Conservation (phyloP, 148 eudicot species). For the Linanthus parryae region DNA sequence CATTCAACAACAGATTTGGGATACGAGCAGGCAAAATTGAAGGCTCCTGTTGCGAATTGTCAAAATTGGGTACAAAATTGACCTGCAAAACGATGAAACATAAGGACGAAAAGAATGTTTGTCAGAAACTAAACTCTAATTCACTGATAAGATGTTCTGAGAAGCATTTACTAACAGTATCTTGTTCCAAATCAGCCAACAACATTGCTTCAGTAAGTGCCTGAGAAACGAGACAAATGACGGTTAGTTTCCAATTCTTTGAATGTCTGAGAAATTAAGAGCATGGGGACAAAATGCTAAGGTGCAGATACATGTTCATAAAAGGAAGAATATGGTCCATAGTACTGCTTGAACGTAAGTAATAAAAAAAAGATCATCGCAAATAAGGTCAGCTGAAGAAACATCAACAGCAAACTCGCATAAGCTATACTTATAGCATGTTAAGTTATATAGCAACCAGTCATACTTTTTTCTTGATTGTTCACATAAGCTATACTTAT, state of each 20-base stretch:
- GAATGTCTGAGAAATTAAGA: no score
- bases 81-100: slow-evolving; percentile 48
- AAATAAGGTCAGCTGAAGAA: background rate
- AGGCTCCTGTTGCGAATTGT: slow-evolving; percentile 91
- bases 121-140: background rate
- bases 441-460: no score
- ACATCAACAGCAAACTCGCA: background rate
- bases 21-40: slow-evolving; percentile 81
- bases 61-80: slow-evolving; percentile 90
- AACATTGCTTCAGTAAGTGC: slow-evolving; percentile 93
- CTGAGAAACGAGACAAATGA: slow-evolving; percentile 55
- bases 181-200: slow-evolving; percentile 84
- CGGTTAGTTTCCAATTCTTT: no score
- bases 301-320: no score
- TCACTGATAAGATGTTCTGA: background rate
- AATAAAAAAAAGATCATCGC: no score
- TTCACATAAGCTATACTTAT: no score
- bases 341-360: no score
- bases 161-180: slow-evolving; percentile 60
- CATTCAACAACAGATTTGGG: slow-evolving; percentile 82
- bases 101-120: background rate
- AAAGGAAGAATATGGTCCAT: no score
- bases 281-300: no score
- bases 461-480: background rate
- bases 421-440: background rate